Base-by-base conservation (phyloP, 345 rosid genomes). In the Sonneratia caseolaris region DNA sequence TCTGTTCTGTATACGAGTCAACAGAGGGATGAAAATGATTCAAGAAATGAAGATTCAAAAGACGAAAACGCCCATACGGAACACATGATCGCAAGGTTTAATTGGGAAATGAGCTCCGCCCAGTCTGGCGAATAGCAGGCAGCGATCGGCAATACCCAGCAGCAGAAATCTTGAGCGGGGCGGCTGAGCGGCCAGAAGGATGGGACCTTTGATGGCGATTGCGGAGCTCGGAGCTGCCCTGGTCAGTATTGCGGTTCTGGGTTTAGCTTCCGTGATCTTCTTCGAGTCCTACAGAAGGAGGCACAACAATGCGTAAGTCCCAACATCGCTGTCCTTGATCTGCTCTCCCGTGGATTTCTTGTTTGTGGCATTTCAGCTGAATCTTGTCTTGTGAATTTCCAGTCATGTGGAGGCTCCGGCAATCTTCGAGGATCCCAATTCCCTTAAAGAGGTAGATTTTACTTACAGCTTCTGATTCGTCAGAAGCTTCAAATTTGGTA, bases 341-440 rank as follows among this genome's bases (percentile, higher is more conserved):
- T n/a, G 43, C 42, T 43, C 22, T 42, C 56, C 18, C 56, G n/a
- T 27, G 36, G 3, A 38, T 22, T 45, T 66, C 36, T 42, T 35
- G 53, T 56, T 61, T 12, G 35, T 59, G 21, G 45, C 27, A 56
- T 22, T 51, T 37, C 40, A 68, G 59, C 59, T 53, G 59, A 53
- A 53, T 53, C 9, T 53, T n/a, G 22, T 42, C 5, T 24, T 78
- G 36, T 51, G 68, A 72, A 74, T 72, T 35, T 38, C 1, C 72
- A 94, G 98, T 72, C 88, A 86, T 68, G 81, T 84, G 49, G 93
- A 84, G 69, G 83, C 81, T 27, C 77, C 87, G 66, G 86, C 85
- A 57, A 45, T 85, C 70, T 82, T 95, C 70, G 91, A 95, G 79
- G 97, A 90, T 88, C 97, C 97, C 9, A 87, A 74, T 76, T 87